Base-by-base conservation (phyloP, 78 protist species). In the Blattamonas nauphoetae region DNA sequence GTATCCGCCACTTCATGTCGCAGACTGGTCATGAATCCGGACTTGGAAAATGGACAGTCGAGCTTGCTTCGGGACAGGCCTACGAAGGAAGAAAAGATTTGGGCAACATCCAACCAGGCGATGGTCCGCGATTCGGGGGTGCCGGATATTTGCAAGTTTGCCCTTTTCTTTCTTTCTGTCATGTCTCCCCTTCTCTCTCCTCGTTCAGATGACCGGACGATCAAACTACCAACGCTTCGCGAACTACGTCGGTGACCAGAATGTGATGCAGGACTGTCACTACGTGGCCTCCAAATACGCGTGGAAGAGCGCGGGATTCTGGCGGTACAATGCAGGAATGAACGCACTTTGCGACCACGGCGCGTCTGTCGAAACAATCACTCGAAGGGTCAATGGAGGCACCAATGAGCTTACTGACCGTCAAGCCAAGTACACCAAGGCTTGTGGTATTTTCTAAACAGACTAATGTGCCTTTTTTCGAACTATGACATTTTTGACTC, bases 51-150 rank as follows among this genome's bases (percentile, higher is more conserved):
- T 84, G 35, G 45, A 43, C 42, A 3, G 71, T 43, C 4, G 86
- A 84, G 42, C 71, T 84, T 4, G 86, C 86, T 2, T 84, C 86
- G 71, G 86, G 86, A 3, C n/a, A n/a, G n/a, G n/a, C n/a, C n/a
- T n/a, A n/a, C n/a, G n/a, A n/a, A n/a, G n/a, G n/a, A n/a, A n/a
- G 86, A 29, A 84, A 2, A 2, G 86, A 84, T 36, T 36, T 84
- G 5, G 86, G 86, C 3, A 84, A 84, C 71, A 84, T 35, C 35
- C 71, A 84, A 5, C 33, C 86, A 3, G 86, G 86, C 35, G 86
- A 84, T 36, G 86, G 86, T 11, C 4, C 4, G 46, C 86, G 86
- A 3, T 84, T 84, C 86, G 42, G 42, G 71, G 86, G 86, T 4
- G 3, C 77, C 4, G 86, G 86, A 29, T 46, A 42, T n/a, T n/a